A percentile compares a stretch with the other conserved stretches of the same genome.
Evolutionary conservation across 2,329 filamentous ascomycete genomes (phyloP).

Genomic region (Penicillium sp.): DNA sequence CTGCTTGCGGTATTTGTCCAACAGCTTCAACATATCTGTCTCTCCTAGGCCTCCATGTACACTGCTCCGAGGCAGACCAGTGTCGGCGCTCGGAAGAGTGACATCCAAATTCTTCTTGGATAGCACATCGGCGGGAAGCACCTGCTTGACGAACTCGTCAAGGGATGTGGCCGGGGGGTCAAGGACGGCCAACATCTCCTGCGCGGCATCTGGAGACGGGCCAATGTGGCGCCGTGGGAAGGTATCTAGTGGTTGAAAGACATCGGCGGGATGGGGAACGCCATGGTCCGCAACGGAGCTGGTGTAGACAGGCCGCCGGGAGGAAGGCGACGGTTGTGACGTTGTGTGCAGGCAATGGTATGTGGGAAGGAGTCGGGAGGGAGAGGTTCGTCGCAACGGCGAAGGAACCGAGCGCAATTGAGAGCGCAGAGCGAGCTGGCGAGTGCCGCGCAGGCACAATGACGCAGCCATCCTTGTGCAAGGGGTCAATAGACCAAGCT

Average conservation of each 20-base stretch:
- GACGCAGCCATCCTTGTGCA: constrained; percentile 38
- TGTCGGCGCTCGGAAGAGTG: constrained; percentile 50
- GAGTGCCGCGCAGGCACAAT: constrained; percentile 40
- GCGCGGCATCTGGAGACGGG: constrained; percentile 70
- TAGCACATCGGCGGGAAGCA: constrained; percentile 79
- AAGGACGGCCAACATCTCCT: constrained; percentile 79
- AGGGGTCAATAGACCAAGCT: constrained; percentile 6
- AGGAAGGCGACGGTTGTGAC: constrained; percentile 29
- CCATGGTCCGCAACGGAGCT: constrained; percentile 90
- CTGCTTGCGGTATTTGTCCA: constrained; percentile 51
- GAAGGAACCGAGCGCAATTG: constrained; percentile 33
- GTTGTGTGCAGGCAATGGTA: constrained; percentile 36
- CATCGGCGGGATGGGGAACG: constrained; percentile 42
- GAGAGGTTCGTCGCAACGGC: constrained; percentile 29
- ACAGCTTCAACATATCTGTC: constrained; percentile 48
- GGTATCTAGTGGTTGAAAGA: constrained; percentile 57
- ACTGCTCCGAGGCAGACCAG: constrained; percentile 46
- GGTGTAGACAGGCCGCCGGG: constrained; percentile 69
- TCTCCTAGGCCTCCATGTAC: constrained; percentile 53
- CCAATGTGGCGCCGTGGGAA: constrained; percentile 89
- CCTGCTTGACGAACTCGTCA: constrained; percentile 83
- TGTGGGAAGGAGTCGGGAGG: constrained; percentile 35
- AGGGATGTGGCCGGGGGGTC: constrained; percentile 74
- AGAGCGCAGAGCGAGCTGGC: constrained; percentile 42
- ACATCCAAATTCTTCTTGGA: constrained; percentile 68